Conservation (phyloP, 1,284 basidiomycete genomes). For the Thelephora terrestris region DNA sequence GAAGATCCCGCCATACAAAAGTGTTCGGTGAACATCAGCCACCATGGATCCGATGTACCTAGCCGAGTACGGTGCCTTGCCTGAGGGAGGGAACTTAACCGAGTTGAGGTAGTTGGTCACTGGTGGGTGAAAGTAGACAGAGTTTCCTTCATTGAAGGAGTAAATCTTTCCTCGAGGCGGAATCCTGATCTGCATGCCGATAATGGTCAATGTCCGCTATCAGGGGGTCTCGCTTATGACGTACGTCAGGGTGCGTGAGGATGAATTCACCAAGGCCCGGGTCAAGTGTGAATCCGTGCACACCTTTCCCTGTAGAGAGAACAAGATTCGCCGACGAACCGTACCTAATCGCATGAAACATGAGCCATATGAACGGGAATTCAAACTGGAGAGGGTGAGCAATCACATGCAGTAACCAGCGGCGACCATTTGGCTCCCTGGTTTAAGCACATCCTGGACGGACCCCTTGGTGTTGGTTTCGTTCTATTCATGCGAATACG, state of each 20-base stretch:
- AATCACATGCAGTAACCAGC: slow-evolving; percentile 92
- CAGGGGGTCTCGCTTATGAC: slow-evolving; percentile 14
- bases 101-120: slow-evolving; percentile 85
- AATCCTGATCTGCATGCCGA: slow-evolving; percentile 66
- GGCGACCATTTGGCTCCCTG: slow-evolving; percentile 96
- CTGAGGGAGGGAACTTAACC: slow-evolving; percentile 82
- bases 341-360: slow-evolving; percentile 52
- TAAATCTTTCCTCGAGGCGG: slow-evolving; percentile 97
- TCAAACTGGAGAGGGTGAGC: slow-evolving; percentile 3
- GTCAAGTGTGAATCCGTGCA: slow-evolving; percentile 98
- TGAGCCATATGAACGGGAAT: slow-evolving; percentile 7
- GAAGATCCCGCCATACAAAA: slow-evolving; percentile 98
- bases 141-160: slow-evolving; percentile 99
- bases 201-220: background rate
- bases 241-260: slow-evolving; percentile 90
- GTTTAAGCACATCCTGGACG: slow-evolving; percentile 83
- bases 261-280: slow-evolving; percentile 96
- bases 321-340: slow-evolving; percentile 98
- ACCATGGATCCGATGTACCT: slow-evolving; percentile 99
- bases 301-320: slow-evolving; percentile 89
- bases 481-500: too few relatives aligned
- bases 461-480: slow-evolving; percentile 63
- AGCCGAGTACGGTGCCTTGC: slow-evolving; percentile 79
- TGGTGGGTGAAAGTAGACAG: slow-evolving; percentile 87
- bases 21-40: slow-evolving; percentile 92